These are phyloP conservation scores for Anethum foeniculum DNA, from an alignment of 140 eudicot genomes.

Conservation along the genomic window DNA sequence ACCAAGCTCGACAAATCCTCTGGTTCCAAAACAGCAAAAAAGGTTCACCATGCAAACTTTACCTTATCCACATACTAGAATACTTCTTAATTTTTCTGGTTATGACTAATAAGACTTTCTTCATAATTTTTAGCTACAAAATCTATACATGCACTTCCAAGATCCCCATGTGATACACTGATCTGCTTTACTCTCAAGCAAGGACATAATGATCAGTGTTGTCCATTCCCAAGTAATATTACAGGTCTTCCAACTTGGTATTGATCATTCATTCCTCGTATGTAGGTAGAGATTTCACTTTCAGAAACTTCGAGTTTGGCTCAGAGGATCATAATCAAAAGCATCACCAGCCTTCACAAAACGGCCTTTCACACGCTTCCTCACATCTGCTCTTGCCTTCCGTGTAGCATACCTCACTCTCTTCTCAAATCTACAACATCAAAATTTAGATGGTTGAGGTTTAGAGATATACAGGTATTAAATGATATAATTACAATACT, in stretches of 20 bases:
- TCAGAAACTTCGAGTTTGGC: slow-evolving; percentile 64
- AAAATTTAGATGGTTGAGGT: neutral
- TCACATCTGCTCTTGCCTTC: slow-evolving; percentile 88
- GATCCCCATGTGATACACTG: neutral
- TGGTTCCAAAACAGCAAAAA: neutral
- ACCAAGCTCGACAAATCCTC: neutral
- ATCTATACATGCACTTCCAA: neutral
- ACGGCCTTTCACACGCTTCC: slow-evolving; percentile 93
- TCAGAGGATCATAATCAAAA: slow-evolving; percentile 81
- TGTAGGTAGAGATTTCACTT: slow-evolving; percentile 15
- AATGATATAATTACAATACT: neutral
- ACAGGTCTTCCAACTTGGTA: slow-evolving; percentile 16
- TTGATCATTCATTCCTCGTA: slow-evolving; percentile 25
- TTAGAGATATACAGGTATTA: neutral
- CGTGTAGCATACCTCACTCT: slow-evolving; percentile 85
- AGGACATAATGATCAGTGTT: neutral
- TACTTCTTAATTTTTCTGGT: neutral
- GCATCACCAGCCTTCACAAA: slow-evolving; percentile 92
- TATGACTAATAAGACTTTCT: neutral
- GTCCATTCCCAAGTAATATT: neutral
- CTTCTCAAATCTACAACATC: slow-evolving; percentile 66
- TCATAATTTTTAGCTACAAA: neutral
- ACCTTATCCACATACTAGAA: neutral
- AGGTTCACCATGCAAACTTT: slow-evolving; percentile 7
- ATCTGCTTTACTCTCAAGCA: neutral